Evolutionary conservation across 1,284 basidiomycete genomes (phyloP).

Genomic region (Tilletia caries): DNA sequence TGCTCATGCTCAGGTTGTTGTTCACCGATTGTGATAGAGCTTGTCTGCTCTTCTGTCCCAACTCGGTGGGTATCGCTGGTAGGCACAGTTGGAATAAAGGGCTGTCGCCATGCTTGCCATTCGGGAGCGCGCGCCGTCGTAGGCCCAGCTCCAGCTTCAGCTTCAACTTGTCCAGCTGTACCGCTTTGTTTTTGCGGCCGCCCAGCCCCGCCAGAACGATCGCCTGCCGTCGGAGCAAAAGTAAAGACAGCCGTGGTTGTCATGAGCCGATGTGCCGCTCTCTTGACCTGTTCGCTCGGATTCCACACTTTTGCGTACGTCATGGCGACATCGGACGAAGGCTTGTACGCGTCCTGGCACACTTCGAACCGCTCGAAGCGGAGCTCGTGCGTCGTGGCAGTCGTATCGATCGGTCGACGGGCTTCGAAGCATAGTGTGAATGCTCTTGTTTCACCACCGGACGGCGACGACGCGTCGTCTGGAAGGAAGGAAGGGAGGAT

Average conservation of each 20-base stretch:
- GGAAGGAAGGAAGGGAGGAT: background rate
- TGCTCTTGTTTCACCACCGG: background rate
- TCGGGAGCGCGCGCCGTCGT: background rate
- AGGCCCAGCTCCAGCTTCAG: background rate
- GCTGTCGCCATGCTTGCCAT: background rate
- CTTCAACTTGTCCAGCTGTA: too few relatives aligned
- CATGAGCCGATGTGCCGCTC: background rate
- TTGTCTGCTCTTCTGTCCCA: background rate
- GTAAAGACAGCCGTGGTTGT: background rate
- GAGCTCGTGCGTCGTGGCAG: background rate
- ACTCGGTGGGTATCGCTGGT: background rate
- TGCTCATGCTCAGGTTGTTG: background rate
- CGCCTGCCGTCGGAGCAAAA: background rate
- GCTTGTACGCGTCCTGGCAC: background rate
- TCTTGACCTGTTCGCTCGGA: background rate
- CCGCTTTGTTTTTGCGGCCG: too few relatives aligned
- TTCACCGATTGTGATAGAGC: background rate
- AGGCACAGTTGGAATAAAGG: background rate
- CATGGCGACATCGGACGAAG: background rate
- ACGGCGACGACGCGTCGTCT: background rate
- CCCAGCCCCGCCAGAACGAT: too few relatives aligned
- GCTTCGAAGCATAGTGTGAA: slow-evolving; percentile 7
- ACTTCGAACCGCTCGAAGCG: background rate
- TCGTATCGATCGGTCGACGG: slow-evolving; percentile 6
- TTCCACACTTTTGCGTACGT: slow-evolving; percentile 9